Conservation (phyloP, 371 early-diverging fungal genomes). For the Mucor velutinosus region DNA sequence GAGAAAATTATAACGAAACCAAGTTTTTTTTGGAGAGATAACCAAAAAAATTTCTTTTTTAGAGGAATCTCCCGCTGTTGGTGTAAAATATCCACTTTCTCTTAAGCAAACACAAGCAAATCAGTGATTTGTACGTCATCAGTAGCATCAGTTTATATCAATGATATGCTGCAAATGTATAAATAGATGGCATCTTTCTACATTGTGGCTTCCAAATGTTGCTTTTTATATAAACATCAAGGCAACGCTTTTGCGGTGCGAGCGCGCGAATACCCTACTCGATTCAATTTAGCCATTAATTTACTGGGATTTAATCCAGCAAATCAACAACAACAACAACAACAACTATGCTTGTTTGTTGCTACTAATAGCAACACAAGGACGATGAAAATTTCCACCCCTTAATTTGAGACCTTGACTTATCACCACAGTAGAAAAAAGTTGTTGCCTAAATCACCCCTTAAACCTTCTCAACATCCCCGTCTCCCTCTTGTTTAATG, state of each 20-base stretch:
- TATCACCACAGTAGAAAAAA: background rate
- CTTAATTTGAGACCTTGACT: background rate
- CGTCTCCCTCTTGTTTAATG: background rate
- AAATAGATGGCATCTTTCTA: background rate
- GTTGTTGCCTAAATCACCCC: background rate
- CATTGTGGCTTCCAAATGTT: background rate
- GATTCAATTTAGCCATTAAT: background rate
- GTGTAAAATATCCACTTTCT: background rate
- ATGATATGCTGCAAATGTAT: background rate
- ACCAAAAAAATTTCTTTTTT: slow-evolving; percentile 6
- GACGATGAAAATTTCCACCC: background rate
- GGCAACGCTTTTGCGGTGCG: background rate
- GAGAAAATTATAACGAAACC: background rate
- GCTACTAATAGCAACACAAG: slow-evolving; percentile 1
- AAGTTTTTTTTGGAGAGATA: background rate
- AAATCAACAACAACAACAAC: background rate
- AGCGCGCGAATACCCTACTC: background rate
- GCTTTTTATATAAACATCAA: background rate
- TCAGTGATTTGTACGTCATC: slow-evolving; percentile 4
- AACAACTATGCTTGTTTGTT: background rate
- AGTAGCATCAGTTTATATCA: background rate
- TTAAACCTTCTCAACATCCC: background rate
- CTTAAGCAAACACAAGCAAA: background rate
- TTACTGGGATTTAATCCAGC: background rate
- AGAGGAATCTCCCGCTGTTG: slow-evolving; percentile 3